phyloP scores from a whole-genome alignment of 2,329 filamentous ascomycete genomes.

The Neodidymelliopsis sp. region DNA sequence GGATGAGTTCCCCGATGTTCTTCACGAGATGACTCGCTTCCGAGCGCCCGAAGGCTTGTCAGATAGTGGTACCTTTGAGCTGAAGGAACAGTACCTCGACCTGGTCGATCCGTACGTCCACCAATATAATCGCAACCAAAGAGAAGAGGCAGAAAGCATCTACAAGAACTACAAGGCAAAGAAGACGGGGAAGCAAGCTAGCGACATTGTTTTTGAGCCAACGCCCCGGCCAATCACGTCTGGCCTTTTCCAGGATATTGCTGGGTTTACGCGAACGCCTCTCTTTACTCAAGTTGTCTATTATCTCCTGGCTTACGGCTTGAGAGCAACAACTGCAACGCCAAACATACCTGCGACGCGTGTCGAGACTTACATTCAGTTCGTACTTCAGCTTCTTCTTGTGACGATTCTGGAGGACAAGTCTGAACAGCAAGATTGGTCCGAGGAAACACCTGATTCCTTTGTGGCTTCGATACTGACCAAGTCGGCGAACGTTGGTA shows the following conservation, averaged over 20 bases:
- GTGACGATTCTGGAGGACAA: conserved; percentile 86
- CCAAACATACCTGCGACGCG: conserved; percentile 81
- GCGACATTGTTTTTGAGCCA: conserved; percentile 92
- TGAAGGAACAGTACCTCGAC: conserved; percentile 85
- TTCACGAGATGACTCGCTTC: conserved; percentile 88
- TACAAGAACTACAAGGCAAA: conserved; percentile 89
- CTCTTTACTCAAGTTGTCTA: conserved; percentile 92
- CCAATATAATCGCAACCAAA: conserved; percentile 95
- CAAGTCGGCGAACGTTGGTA: conserved; percentile 60
- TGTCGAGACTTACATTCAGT: conserved; percentile 89
- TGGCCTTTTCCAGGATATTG: conserved; percentile 78
- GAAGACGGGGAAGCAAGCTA: conserved; percentile 78
- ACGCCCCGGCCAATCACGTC: conserved; percentile 77
- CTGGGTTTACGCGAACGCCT: conserved; percentile 81
- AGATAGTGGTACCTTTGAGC: conserved; percentile 92
- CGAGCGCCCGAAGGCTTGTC: conserved; percentile 89
- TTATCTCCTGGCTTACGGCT: conserved; percentile 82
- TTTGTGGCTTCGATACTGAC: conserved; percentile 77
- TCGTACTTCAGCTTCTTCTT: conserved; percentile 85
- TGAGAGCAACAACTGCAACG: conserved; percentile 72
- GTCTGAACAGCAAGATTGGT: conserved; percentile 53
- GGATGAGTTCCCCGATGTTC: conserved; percentile 83
- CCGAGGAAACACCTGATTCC: conserved; percentile 61
- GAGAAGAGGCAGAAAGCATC: conserved; percentile 90
- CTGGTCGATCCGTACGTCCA: conserved; percentile 94